Evolutionary conservation across 1,139 yeast genomes (phyloP).

Genomic region (Taphrina communis): DNA sequence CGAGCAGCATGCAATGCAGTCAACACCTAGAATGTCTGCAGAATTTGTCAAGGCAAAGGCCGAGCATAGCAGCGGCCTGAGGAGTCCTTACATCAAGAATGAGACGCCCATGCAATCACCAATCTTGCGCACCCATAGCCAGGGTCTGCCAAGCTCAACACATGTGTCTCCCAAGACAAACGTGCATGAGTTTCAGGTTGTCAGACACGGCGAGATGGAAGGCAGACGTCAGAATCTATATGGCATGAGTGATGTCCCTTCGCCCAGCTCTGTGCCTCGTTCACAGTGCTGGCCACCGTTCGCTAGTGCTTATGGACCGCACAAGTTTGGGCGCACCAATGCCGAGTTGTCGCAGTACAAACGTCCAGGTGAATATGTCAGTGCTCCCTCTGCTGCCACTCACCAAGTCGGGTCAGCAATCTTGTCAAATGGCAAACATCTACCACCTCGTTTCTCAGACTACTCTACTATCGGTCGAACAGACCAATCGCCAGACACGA

Average conservation of each 20-base stretch:
- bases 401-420: neutral
- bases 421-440: neutral
- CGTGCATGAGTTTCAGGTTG: neutral
- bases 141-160: neutral
- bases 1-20: conserved; percentile 4
- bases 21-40: neutral
- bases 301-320: neutral
- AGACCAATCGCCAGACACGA: conserved; percentile 2
- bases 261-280: neutral
- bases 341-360: conserved; percentile 15
- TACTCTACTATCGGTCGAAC: neutral
- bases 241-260: neutral
- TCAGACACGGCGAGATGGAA: conserved; percentile 1
- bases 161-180: neutral
- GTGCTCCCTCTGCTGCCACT: neutral
- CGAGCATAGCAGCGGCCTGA: neutral
- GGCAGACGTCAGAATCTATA: neutral
- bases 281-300: conserved; percentile 11
- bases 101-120: conserved; percentile 1
- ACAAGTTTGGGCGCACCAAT: conserved; percentile 6
- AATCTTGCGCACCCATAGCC: neutral
- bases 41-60: neutral
- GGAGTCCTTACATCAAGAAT: conserved; percentile 9
- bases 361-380: neutral
- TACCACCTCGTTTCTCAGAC: conserved; percentile 9